Percentiles rank a stretch among this genome's conserved stretches.
Evolutionary conservation across 2,329 filamentous ascomycete genomes (phyloP).

Genomic region (Colletotrichum chlorophyti): DNA sequence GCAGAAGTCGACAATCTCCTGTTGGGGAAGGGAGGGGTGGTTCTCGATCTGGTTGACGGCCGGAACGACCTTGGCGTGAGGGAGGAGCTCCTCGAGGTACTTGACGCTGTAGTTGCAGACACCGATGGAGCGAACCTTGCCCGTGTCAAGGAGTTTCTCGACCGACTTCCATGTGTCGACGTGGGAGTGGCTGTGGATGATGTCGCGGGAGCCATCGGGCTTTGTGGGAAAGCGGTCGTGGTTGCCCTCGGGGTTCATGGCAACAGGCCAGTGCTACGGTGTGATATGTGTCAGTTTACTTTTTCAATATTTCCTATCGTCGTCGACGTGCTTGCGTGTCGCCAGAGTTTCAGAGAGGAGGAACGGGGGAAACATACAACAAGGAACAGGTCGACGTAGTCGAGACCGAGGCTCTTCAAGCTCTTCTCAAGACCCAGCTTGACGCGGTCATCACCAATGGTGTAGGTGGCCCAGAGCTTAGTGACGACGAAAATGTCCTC

Average conservation of each 20-base stretch:
- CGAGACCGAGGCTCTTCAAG: slow-evolving; percentile 74
- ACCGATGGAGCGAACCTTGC: slow-evolving; percentile 62
- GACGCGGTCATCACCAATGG: slow-evolving; percentile 59
- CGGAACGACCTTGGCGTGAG: slow-evolving; percentile 60
- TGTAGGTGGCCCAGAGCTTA: slow-evolving; percentile 86
- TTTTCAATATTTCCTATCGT: no score
- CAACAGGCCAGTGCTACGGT: slow-evolving; percentile 82
- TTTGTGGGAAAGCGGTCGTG: slow-evolving; percentile 78
- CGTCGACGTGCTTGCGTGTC: no score
- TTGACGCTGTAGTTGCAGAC: slow-evolving; percentile 65
- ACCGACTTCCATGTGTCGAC: slow-evolving; percentile 80
- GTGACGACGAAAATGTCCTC: slow-evolving; percentile 84
- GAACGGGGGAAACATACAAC: slow-evolving; percentile 51
- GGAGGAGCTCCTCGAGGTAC: slow-evolving; percentile 62
- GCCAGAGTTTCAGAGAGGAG: no score
- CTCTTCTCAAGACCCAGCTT: slow-evolving; percentile 76
- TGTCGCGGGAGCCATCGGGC: slow-evolving; percentile 76
- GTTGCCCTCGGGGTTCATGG: slow-evolving; percentile 81
- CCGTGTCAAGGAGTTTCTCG: slow-evolving; percentile 68
- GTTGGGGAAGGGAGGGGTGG: slow-evolving; percentile 74
- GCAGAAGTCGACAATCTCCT: slow-evolving; percentile 75
- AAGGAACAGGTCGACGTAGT: slow-evolving; percentile 83
- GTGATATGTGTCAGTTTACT: no score
- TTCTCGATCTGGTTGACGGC: slow-evolving; percentile 79
- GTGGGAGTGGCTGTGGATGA: slow-evolving; percentile 73